phyloP scores from a whole-genome alignment of 139 green algal species.

The Chlorella ohadii region DNA sequence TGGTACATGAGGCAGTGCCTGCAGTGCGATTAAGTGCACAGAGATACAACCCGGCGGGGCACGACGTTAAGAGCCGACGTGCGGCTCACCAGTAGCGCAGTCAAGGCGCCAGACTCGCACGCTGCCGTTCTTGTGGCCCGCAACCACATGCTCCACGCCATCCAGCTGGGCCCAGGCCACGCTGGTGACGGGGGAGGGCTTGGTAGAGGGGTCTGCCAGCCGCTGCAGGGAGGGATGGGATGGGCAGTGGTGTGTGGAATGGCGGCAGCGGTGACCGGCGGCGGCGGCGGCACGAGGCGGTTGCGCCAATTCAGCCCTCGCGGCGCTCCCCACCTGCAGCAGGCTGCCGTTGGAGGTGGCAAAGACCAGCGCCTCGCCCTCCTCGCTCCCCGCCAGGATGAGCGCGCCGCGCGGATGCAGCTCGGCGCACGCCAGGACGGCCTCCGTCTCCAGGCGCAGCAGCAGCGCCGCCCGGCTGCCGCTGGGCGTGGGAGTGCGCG shows the following conservation, averaged over 20 bases:
- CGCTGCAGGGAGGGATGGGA: neutral
- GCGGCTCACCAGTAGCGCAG: neutral
- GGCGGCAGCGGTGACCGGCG: neutral
- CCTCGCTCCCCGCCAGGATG: neutral
- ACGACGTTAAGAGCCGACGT: too few species aligned
- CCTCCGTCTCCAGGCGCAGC: neutral
- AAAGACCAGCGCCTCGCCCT: neutral
- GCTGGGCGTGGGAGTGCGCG: too few species aligned
- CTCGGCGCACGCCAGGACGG: neutral
- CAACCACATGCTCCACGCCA: neutral
- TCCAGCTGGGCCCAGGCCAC: conserved; percentile 21
- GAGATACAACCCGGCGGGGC: too few species aligned
- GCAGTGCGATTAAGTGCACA: too few species aligned
- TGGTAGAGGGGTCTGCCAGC: neutral
- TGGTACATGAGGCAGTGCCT: too few species aligned
- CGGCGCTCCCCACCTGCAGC: neutral
- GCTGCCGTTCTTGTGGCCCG: conserved; percentile 9
- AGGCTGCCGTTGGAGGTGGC: neutral
- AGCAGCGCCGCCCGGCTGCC: neutral
- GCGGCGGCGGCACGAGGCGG: neutral
- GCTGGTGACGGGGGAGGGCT: neutral
- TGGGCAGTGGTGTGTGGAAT: too few species aligned
- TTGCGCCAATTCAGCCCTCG: neutral
- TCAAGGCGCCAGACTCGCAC: conserved; percentile 20
- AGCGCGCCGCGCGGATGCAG: conserved; percentile 5